A percentile compares a stretch with the other conserved stretches of the same genome.
These are phyloP conservation scores for Rhodomyrtus psidioides DNA, from an alignment of 441 rosid species.

Conservation along the genomic window DNA sequence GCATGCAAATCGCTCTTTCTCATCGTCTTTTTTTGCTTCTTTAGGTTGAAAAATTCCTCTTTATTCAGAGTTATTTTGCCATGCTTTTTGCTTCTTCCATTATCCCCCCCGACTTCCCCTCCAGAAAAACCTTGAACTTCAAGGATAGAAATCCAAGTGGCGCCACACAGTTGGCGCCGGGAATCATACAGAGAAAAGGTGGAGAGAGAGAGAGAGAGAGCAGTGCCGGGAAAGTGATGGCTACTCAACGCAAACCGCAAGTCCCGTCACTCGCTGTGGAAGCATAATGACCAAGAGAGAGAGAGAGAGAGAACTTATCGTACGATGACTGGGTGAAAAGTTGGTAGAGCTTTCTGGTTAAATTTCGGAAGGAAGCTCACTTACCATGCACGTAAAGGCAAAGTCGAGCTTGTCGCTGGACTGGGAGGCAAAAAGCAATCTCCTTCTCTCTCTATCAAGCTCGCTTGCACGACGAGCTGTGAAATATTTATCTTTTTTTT, in stretches of 20 bases:
- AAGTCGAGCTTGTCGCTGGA: conserved; percentile 20
- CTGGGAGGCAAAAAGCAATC: conserved; percentile 40
- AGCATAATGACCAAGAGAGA: neutral
- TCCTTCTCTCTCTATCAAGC: neutral
- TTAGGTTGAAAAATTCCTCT: neutral
- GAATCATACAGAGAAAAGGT: neutral
- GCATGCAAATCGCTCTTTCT: neutral
- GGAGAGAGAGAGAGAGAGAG: neutral
- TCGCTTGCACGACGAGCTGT: conserved; percentile 27
- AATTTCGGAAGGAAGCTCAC: conserved; percentile 18
- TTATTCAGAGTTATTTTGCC: neutral
- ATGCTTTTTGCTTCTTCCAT: neutral
- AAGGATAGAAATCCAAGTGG: neutral
- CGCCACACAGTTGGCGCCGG: neutral
- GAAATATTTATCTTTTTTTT: neutral
- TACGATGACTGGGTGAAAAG: neutral
- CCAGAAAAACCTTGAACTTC: neutral
- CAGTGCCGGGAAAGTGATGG: neutral
- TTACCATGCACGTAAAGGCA: conserved; percentile 47
- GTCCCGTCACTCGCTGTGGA: neutral
- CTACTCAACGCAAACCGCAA: neutral
- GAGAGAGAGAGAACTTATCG: neutral
- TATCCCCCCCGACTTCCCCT: neutral
- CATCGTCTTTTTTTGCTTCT: neutral
- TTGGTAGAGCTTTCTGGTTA: neutral